Base-by-base conservation (phyloP, 768 basidiomycete genomes). In the Ephemerocybe angulata region DNA sequence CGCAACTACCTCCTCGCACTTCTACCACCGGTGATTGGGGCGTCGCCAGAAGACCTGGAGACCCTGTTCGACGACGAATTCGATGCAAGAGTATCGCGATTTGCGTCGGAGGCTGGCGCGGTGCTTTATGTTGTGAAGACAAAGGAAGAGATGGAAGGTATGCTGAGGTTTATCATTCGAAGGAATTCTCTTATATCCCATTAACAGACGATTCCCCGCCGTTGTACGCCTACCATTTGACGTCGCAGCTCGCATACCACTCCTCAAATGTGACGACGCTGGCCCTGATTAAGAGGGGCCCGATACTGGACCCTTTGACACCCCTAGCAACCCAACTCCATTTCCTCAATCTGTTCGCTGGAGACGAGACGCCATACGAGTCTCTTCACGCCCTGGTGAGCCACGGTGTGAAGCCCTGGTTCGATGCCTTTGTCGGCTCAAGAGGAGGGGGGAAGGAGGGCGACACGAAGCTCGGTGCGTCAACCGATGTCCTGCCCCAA, bases 401-500 rank as follows among this genome's bases (percentile, higher is more conserved):
- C 65, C 86, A 82, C 53, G 97, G 91, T 61, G 94, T 99, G 25
- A 96, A 98, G 62, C 95, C 95, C 0, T 98, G 93, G 88, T 98
- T 99, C 63, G 95, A 98, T 69, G 93, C 96, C 15, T 98, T 96
- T 64, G 94, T 98, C 25, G 93, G 89, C 22, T 80, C 92, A 22
- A 82, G 93, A 49, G 82, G 85, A 25, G 74, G 79, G 54, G 85
- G 82, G 50, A 93, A 91, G 65, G 88, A 89, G 29, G 74, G 75
- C 7, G 93, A 93, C 66, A 81, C 77, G 41, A 90, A 93, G 71
- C 88, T 92, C 86, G 92, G n/a, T n/a, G n/a, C n/a, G n/a, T n/a
- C n/a, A n/a, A n/a, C n/a, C n/a, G n/a, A n/a, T n/a, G n/a, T n/a
- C n/a, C n/a, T n/a, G n/a, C n/a, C n/a, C n/a, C n/a, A n/a, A n/a